Conservation (phyloP, 352 stramenopile genomes). For the Phytopythium litorale region DNA sequence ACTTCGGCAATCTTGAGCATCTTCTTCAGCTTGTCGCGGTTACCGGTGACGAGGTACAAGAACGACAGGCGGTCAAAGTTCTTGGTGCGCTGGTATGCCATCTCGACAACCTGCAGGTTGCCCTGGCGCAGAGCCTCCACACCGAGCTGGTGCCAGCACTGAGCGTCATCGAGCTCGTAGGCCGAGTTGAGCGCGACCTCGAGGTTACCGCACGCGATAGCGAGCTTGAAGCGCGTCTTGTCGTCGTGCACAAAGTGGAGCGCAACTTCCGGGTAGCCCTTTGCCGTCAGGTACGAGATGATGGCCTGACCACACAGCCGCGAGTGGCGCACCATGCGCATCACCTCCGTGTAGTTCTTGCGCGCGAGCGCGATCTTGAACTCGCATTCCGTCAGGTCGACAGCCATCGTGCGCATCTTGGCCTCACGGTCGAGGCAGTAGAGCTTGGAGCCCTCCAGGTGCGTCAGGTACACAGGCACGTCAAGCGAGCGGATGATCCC, state of each 20-base stretch:
- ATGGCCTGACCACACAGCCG: slow-evolving; percentile 97
- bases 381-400: slow-evolving; percentile 98
- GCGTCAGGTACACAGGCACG: slow-evolving; percentile 96
- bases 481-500: slow-evolving; percentile 98
- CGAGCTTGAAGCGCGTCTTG: slow-evolving; percentile 97
- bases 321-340: slow-evolving; percentile 98
- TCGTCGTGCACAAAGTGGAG: slow-evolving; percentile 99
- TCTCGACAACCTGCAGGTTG: slow-evolving; percentile 99
- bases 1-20: slow-evolving; percentile 99
- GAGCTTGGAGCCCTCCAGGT: slow-evolving; percentile 93
- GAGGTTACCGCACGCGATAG: slow-evolving; percentile 98
- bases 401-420: slow-evolving; percentile 94
- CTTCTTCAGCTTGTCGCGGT: slow-evolving; percentile 98
- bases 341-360: slow-evolving; percentile 97
- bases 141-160: slow-evolving; percentile 97
- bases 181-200: slow-evolving; percentile 97
- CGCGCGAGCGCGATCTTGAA: slow-evolving; percentile 97
- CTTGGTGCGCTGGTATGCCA: slow-evolving; percentile 99
- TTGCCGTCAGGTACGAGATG: slow-evolving; percentile 98
- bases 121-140: slow-evolving; percentile 97
- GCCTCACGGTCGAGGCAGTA: slow-evolving; percentile 97
- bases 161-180: slow-evolving; percentile 94
- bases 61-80: slow-evolving; percentile 99
- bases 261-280: slow-evolving; percentile 99
- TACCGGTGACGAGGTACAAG: slow-evolving; percentile 98